Evolutionary conservation across 352 stramenopile genomes (phyloP).

Genomic region (Phytopythium helicoides): DNA sequence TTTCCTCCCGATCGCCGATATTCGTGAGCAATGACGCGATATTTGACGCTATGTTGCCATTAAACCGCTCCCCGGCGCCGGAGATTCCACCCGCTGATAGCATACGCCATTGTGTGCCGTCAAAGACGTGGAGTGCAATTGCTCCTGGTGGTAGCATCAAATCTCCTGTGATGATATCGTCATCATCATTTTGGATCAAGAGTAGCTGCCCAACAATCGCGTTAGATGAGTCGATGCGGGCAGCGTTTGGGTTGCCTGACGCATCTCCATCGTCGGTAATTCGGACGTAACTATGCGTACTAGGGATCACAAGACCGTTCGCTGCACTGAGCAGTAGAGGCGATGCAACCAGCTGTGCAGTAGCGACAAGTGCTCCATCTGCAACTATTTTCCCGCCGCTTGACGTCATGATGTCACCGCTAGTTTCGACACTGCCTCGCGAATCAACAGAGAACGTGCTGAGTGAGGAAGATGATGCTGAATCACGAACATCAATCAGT

Average conservation of each 20-base stretch:
- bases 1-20: neutral
- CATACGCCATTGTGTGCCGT: constrained; percentile 22
- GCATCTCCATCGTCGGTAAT: constrained; percentile 48
- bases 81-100: neutral
- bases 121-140: constrained; percentile 69
- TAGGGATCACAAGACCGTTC: constrained; percentile 42
- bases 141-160: constrained; percentile 45
- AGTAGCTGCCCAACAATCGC: constrained; percentile 63
- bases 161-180: constrained; percentile 42
- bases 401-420: constrained; percentile 45
- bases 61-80: too few relatives aligned
- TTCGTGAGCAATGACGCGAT: constrained; percentile 3
- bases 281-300: constrained; percentile 66
- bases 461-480: constrained; percentile 2
- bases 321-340: constrained; percentile 37
- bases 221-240: constrained; percentile 33
- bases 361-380: constrained; percentile 44
- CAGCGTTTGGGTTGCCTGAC: constrained; percentile 18
- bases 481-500: constrained; percentile 36
- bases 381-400: constrained; percentile 45
- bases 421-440: constrained; percentile 39
- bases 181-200: constrained; percentile 76
- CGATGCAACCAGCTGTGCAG: constrained; percentile 53
- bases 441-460: constrained; percentile 48
- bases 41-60: neutral